A percentile compares a stretch with the other conserved stretches of the same genome.
phyloP scores from a whole-genome alignment of 306 rosid genomes.

The Quercus alba region DNA sequence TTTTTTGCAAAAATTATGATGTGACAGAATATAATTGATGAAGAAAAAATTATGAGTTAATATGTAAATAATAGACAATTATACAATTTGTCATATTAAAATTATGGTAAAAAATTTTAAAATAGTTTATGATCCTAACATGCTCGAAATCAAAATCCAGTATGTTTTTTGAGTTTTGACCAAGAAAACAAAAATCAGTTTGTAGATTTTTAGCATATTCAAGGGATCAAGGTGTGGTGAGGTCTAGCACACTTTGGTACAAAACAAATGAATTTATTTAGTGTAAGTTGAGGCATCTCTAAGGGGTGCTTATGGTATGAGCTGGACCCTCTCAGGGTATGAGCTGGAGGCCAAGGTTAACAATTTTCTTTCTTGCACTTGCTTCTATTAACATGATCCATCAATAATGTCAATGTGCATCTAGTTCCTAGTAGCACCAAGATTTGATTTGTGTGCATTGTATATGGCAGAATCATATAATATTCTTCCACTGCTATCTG shows the following conservation, averaged over 20 bases:
- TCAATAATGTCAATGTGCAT: background rate
- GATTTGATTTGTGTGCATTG: background rate
- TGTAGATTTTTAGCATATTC: background rate
- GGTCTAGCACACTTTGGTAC: no score
- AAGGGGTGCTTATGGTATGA: conserved; percentile 25
- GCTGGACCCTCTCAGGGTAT: conserved; percentile 20
- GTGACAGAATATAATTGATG: no score
- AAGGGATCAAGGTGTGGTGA: background rate
- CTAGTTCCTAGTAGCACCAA: background rate
- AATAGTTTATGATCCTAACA: rapidly evolving
- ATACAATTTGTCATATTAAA: no score
- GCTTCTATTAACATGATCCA: background rate
- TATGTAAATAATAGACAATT: no score
- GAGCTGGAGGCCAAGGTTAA: conserved; percentile 30
- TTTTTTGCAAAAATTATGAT: no score
- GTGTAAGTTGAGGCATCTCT: conserved; percentile 14
- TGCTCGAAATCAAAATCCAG: no score
- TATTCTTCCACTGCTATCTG: background rate
- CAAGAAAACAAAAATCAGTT: background rate
- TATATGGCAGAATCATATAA: background rate
- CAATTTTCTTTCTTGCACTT: no score
- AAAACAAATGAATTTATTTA: background rate
- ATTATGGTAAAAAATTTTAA: no score
- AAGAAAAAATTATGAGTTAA: no score
- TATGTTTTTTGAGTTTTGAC: conserved; percentile 8